These are phyloP conservation scores for Neurospora africana DNA, from an alignment of 495 filamentous ascomycete species.

Conservation along the genomic window DNA sequence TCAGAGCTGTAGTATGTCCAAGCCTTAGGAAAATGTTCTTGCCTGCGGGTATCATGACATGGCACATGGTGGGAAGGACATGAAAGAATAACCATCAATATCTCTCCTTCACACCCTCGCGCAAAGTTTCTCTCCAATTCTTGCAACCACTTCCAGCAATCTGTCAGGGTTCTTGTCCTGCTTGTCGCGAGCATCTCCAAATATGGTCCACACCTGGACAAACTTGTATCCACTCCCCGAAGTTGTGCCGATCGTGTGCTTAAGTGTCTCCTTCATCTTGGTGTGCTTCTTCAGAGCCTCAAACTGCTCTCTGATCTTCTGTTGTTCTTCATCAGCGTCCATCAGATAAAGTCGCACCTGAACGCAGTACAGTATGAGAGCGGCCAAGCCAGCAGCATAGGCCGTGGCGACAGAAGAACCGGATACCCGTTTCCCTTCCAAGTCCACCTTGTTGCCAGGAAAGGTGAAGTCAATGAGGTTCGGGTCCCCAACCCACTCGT, in stretches of 20 bases:
- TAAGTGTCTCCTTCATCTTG: constrained; percentile 18
- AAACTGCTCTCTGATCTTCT: constrained; percentile 9
- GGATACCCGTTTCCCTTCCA: background rate
- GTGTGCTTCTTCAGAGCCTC: constrained; percentile 15
- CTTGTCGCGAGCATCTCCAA: constrained; percentile 10
- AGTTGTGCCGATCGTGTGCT: constrained; percentile 8
- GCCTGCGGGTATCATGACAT: background rate
- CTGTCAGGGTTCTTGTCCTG: constrained; percentile 6
- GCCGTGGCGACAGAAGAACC: constrained; percentile 19
- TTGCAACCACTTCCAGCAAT: constrained; percentile 3
- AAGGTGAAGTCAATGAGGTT: constrained; percentile 16
- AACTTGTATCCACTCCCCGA: constrained; percentile 15
- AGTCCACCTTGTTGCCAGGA: constrained; percentile 15
- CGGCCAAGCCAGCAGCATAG: constrained; percentile 19
- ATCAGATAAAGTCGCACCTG: constrained; percentile 1
- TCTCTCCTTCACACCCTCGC: background rate
- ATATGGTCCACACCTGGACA: constrained; percentile 15
- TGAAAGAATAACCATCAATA: background rate
- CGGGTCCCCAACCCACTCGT: constrained; percentile 12
- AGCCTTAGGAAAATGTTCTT: background rate
- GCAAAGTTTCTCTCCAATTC: constrained; percentile 2
- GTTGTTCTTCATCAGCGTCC: constrained; percentile 1
- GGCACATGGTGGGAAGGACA: background rate
- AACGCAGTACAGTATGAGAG: constrained; percentile 20
- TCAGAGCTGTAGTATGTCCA: background rate